These are phyloP conservation scores for Trametes versicolor DNA, from an alignment of 1,284 basidiomycete species.

Conservation along the genomic window DNA sequence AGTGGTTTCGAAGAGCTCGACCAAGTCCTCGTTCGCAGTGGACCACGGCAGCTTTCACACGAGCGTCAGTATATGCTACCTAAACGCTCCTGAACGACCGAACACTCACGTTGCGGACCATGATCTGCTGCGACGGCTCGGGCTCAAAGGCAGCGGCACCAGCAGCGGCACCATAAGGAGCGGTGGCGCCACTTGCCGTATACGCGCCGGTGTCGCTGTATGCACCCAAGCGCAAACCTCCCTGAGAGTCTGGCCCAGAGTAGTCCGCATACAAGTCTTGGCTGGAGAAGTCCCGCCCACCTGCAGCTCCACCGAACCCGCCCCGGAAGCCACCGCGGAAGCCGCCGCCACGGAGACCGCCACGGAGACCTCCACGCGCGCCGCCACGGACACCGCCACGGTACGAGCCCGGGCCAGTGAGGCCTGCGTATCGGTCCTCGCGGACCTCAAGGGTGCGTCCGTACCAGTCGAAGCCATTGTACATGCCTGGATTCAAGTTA, in stretches of 20 bases:
- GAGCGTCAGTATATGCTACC: conserved; percentile 11
- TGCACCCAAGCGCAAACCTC: conserved; percentile 59
- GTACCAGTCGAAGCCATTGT: conserved; percentile 95
- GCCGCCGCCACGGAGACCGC: conserved; percentile 63
- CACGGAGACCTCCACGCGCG: conserved; percentile 61
- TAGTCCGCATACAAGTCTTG: conserved; percentile 86
- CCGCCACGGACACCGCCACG: conserved; percentile 65
- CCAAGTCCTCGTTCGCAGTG: conserved; percentile 98
- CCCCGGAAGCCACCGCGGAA: conserved; percentile 61
- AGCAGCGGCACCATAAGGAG: conserved; percentile 30
- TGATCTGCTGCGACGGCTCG: conserved; percentile 95
- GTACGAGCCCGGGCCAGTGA: conserved; percentile 72
- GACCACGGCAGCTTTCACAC: conserved; percentile 90
- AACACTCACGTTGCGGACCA: conserved; percentile 92
- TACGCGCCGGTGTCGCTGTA: conserved; percentile 46
- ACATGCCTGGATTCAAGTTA: conserved; percentile 72
- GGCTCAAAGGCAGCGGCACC: conserved; percentile 50
- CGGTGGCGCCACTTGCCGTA: conserved; percentile 46
- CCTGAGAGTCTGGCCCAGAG: conserved; percentile 76
- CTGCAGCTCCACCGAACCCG: conserved; percentile 47
- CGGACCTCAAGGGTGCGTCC: conserved; percentile 92
- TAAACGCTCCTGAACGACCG: neutral
- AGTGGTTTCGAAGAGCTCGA: conserved; percentile 98
- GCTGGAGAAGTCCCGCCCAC: conserved; percentile 78
- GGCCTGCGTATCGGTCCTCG: conserved; percentile 91